A percentile compares a stretch with the other conserved stretches of the same genome.
These are phyloP conservation scores for Sanguinoderma infundibulare DNA, from an alignment of 1,284 basidiomycete species.

Conservation along the genomic window DNA sequence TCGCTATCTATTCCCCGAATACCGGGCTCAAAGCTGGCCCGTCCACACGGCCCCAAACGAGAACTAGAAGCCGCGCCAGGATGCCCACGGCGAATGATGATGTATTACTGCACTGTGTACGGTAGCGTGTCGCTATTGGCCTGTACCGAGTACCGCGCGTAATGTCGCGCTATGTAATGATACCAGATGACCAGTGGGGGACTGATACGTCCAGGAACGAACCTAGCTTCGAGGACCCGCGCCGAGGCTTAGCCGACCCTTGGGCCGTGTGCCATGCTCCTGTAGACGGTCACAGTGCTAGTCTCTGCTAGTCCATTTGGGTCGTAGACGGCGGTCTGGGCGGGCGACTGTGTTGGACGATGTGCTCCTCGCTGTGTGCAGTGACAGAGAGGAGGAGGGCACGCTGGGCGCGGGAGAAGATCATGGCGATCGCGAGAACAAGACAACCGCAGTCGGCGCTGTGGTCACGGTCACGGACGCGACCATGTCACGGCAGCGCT, in stretches of 20 bases:
- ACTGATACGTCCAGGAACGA: constrained; percentile 6
- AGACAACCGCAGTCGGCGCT: not conserved
- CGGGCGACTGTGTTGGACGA: not conserved
- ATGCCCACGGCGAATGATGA: not conserved
- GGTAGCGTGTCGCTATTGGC: constrained; percentile 4
- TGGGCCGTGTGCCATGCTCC: not conserved
- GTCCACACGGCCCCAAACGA: not conserved
- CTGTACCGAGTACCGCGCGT: constrained; percentile 2
- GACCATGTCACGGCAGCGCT: constrained; percentile 23
- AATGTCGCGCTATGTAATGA: constrained; percentile 2
- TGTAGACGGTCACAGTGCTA: not conserved
- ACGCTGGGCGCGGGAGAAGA: not conserved
- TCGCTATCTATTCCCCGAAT: not conserved
- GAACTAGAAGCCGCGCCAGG: not conserved
- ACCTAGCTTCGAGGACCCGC: not conserved
- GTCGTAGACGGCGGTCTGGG: not conserved
- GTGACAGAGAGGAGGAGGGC: not conserved
- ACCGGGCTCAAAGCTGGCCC: not conserved
- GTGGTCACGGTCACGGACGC: constrained; percentile 26
- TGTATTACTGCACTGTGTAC: constrained; percentile 1
- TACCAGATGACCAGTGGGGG: constrained; percentile 1
- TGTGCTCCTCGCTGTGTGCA: not conserved
- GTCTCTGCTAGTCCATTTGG: not conserved
- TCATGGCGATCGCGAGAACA: not conserved
- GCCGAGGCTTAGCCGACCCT: constrained; percentile 6